Conservation (phyloP, 768 basidiomycete species). For the Gymnopilus dilepis region DNA sequence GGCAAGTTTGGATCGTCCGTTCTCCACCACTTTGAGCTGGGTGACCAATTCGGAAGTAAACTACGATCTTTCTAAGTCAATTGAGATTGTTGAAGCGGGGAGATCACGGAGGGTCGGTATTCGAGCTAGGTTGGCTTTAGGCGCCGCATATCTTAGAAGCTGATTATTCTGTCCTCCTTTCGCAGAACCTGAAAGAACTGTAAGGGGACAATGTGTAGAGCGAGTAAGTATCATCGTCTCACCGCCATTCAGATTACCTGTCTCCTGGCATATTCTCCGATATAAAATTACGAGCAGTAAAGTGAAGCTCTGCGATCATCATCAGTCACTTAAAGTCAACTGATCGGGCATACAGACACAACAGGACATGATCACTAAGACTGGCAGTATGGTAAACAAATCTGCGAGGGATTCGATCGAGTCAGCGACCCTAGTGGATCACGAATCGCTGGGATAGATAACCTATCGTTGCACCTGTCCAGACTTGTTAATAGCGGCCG, state of each 20-base stretch:
- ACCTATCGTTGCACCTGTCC: slow-evolving; percentile 18
- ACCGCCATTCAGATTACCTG: not conserved
- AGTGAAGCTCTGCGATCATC: slow-evolving; percentile 1
- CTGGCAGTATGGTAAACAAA: slow-evolving; percentile 21
- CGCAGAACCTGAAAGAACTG: no score
- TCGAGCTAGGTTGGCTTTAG: not conserved
- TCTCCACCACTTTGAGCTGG: no score
- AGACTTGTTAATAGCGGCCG: not conserved
- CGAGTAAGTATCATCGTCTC: not conserved
- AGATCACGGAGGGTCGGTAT: not conserved
- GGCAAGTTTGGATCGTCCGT: no score
- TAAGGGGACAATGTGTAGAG: not conserved
- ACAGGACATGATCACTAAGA: slow-evolving; percentile 23
- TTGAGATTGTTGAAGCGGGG: not conserved
- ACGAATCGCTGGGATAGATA: no score
- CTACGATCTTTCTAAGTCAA: no score
- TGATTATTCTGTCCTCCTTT: not conserved
- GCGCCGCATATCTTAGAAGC: not conserved
- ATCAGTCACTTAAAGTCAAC: no score
- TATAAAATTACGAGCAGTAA: slow-evolving; percentile 12
- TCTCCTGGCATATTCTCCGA: slow-evolving; percentile 8
- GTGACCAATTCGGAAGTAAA: no score
- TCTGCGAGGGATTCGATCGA: no score
- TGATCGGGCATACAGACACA: not conserved
- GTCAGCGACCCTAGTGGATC: no score